These are phyloP conservation scores for Globisporangium abappressorium DNA, from an alignment of 352 stramenopile genomes.

Conservation along the genomic window DNA sequence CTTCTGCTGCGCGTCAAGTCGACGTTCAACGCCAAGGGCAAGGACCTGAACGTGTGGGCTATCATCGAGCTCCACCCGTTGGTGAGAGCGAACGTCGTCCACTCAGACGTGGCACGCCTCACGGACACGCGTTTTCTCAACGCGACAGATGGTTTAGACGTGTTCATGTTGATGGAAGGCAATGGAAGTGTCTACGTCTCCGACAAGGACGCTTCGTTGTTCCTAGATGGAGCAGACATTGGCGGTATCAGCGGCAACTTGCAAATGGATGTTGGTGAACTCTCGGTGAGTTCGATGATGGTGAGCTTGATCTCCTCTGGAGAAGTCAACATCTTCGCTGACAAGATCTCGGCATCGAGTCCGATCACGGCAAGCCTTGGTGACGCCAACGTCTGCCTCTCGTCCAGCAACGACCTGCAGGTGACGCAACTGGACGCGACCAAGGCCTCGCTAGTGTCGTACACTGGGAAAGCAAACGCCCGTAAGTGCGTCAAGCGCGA, in stretches of 20 bases:
- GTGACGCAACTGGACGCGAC: too few species aligned
- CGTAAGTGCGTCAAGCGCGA: too few species aligned
- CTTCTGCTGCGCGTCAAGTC: neutral
- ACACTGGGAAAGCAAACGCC: too few species aligned
- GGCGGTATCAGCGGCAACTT: neutral
- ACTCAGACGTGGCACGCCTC: neutral
- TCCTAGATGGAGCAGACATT: neutral
- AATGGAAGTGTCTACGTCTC: too few species aligned
- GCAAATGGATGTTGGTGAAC: neutral
- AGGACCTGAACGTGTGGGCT: neutral
- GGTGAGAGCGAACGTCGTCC: neutral
- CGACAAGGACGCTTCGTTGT: too few species aligned
- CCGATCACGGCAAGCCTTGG: neutral
- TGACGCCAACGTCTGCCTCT: neutral
- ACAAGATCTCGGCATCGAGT: neutral
- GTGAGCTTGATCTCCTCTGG: neutral
- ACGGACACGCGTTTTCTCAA: neutral
- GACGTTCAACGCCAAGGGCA: neutral
- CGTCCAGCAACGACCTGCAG: too few species aligned
- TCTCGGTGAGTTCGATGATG: neutral
- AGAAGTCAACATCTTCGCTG: neutral
- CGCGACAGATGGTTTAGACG: neutral
- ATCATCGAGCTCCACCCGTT: neutral
- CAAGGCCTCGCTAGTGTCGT: too few species aligned
- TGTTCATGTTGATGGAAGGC: too few species aligned